These are phyloP conservation scores for Tolypocladium endophyticum DNA, from an alignment of 2,329 filamentous ascomycete genomes.

Conservation along the genomic window DNA sequence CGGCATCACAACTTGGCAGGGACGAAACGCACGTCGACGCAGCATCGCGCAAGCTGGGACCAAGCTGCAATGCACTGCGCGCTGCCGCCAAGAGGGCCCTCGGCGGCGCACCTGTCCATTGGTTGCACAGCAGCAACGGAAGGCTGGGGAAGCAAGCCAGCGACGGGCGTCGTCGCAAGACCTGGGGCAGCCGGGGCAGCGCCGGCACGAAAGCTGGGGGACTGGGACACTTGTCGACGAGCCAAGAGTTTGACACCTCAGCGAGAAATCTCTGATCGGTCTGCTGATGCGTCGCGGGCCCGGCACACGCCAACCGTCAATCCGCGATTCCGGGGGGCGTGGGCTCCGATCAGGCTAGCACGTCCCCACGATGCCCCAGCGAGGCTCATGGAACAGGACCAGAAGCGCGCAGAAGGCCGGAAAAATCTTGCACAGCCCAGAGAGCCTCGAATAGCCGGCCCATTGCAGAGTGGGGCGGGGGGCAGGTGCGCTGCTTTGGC, in stretches of 20 bases:
- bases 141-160: background rate
- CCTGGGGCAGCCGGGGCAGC: background rate
- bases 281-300: constrained; percentile 8
- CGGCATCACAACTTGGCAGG: background rate
- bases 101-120: background rate
- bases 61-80: background rate
- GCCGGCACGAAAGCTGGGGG: background rate
- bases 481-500: constrained; percentile 2
- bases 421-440: constrained; percentile 6
- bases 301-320: constrained; percentile 4
- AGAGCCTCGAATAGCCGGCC: constrained; percentile 24
- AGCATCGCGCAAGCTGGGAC: constrained; percentile 1
- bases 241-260: background rate
- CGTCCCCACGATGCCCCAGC: constrained; percentile 1
- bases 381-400: constrained; percentile 3
- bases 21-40: constrained; percentile 6
- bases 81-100: background rate
- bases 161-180: background rate
- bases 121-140: background rate
- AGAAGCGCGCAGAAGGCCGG: constrained; percentile 5
- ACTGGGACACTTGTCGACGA: background rate
- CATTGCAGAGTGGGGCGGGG: constrained; percentile 1
- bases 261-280: constrained; percentile 10
- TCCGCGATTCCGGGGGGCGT: constrained; percentile 1
- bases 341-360: constrained; percentile 5